Percentiles rank a stretch among this genome's conserved stretches.
These are phyloP conservation scores for Seminavis robusta DNA, from an alignment of 108 stramenopile species.

Conservation along the genomic window DNA sequence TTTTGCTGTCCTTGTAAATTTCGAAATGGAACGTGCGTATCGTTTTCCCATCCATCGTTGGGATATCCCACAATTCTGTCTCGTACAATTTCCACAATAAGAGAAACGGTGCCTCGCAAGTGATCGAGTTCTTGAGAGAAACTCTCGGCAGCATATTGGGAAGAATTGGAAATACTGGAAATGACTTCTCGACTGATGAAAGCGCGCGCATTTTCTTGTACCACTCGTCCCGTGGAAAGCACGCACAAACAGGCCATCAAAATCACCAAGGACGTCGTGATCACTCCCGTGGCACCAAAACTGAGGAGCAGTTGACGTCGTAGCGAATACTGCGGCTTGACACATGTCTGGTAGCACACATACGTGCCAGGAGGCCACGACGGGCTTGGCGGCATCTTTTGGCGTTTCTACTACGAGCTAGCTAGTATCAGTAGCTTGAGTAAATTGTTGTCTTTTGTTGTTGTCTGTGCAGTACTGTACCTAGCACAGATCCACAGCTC, in stretches of 20 bases:
- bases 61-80: slow-evolving; percentile 51
- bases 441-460: no score
- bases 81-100: slow-evolving; percentile 29
- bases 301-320: slow-evolving; percentile 45
- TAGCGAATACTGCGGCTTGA: slow-evolving; percentile 46
- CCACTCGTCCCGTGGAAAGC: slow-evolving; percentile 21
- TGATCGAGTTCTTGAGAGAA: not conserved
- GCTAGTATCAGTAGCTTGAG: no score
- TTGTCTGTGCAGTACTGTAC: no score
- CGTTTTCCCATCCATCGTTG: slow-evolving; percentile 18
- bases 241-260: slow-evolving; percentile 23
- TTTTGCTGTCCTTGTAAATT: slow-evolving; percentile 9
- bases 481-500: no score
- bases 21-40: slow-evolving; percentile 38
- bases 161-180: not conserved
- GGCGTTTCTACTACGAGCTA: no score
- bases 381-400: no score
- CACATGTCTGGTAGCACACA: no score
- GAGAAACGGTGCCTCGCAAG: not conserved
- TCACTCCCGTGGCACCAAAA: slow-evolving; percentile 35
- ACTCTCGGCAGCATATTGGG: not conserved
- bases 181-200: not conserved
- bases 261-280: slow-evolving; percentile 35
- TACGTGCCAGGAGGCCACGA: no score
- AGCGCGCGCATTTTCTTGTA: no score